Evolutionary conservation across 2,329 filamentous ascomycete species (phyloP).

Genomic region (Pseudogymnoascus sp.): DNA sequence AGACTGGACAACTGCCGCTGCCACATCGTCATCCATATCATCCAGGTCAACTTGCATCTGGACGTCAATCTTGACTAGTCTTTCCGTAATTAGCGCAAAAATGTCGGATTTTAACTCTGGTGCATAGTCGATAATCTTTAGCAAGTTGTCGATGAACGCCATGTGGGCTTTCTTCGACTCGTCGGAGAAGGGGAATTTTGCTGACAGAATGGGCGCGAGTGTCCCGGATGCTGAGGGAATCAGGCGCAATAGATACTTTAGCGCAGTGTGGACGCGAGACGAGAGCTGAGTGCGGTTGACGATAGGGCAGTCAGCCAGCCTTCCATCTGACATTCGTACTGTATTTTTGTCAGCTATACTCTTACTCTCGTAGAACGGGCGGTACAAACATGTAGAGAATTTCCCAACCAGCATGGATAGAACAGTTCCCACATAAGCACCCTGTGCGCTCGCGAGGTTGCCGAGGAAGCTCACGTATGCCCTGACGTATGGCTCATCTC

Average conservation of each 20-base stretch:
- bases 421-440: conserved; percentile 65
- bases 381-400: conserved; percentile 50
- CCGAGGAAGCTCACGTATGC: conserved; percentile 62
- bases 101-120: conserved; percentile 73
- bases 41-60: conserved; percentile 92
- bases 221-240: conserved; percentile 71
- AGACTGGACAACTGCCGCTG: conserved; percentile 60
- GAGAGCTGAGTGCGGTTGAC: conserved; percentile 54
- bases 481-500: conserved; percentile 57
- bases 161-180: conserved; percentile 74
- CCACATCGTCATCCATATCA: conserved; percentile 81
- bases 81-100: conserved; percentile 73
- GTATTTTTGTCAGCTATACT: conserved; percentile 32
- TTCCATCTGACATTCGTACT: conserved; percentile 32
- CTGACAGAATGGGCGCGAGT: conserved; percentile 57
- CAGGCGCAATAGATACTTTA: conserved; percentile 70
- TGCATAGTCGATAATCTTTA: conserved; percentile 69
- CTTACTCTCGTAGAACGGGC: conserved; percentile 16
- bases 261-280: conserved; percentile 63
- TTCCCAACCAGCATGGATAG: conserved; percentile 74
- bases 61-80: conserved; percentile 87
- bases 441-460: conserved; percentile 73
- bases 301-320: conserved; percentile 45
- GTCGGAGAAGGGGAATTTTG: conserved; percentile 67
- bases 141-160: conserved; percentile 78